These are phyloP conservation scores for Aegilops bicornis DNA, from an alignment of 176 grass and related monocot species.

Conservation along the genomic window DNA sequence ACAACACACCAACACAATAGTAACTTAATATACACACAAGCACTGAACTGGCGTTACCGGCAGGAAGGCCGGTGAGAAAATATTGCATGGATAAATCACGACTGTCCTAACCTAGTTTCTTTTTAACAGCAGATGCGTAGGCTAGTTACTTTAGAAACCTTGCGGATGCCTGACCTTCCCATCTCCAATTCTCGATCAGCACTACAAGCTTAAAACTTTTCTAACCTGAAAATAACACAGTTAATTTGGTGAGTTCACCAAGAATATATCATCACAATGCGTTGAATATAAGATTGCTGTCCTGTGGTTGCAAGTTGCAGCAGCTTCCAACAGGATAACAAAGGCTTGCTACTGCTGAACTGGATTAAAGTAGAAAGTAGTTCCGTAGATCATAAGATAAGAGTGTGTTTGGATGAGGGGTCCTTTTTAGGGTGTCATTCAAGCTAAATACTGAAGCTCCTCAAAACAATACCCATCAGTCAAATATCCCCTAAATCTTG, in stretches of 20 bases:
- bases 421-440: background rate
- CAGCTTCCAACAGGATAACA: background rate
- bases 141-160: background rate
- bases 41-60: background rate
- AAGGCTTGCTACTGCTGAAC: background rate
- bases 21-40: background rate
- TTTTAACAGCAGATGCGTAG: background rate
- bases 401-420: background rate
- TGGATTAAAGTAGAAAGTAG: background rate
- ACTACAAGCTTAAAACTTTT: background rate
- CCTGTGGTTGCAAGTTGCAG: background rate
- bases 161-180: background rate
- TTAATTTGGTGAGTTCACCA: background rate
- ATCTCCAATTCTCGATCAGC: conserved; percentile 6
- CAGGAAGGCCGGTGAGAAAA: background rate
- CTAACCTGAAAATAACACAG: conserved; percentile 38
- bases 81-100: background rate
- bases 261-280: background rate
- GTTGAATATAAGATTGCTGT: background rate
- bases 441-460: background rate
- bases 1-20: background rate
- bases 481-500: background rate
- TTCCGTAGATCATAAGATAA: background rate
- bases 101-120: background rate
- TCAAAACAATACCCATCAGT: background rate